phyloP scores from a whole-genome alignment of 1,284 basidiomycete genomes.

The Taiwanofungus camphoratus region DNA sequence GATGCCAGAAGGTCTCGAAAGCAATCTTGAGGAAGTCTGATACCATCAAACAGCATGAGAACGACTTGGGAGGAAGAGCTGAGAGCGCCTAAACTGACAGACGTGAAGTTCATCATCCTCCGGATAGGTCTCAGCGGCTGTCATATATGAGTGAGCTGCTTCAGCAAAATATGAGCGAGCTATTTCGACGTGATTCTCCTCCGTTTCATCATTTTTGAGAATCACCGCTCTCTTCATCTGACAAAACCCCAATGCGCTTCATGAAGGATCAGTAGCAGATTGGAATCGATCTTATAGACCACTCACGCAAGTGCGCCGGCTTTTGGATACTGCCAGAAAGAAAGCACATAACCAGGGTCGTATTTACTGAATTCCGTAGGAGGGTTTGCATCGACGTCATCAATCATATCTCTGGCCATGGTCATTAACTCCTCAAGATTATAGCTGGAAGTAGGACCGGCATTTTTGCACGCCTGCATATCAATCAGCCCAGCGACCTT shows the following conservation, averaged over 20 bases:
- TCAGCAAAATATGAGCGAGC: conserved; percentile 13
- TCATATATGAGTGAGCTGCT: conserved; percentile 15
- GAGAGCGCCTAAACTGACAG: no score
- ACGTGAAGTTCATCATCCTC: conserved; percentile 17
- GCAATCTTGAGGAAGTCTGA: conserved; percentile 18
- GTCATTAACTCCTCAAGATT: background rate
- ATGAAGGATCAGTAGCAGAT: background rate
- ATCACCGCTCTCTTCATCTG: background rate
- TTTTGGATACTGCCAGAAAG: conserved; percentile 9
- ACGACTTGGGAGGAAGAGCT: no score
- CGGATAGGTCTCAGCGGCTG: conserved; percentile 16
- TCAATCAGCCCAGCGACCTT: no score
- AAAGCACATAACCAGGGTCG: conserved; percentile 4
- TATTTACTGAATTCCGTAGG: background rate
- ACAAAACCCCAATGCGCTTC: conserved; percentile 2
- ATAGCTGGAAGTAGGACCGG: background rate
- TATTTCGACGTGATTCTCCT: conserved; percentile 4
- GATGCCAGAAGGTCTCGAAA: conserved; percentile 16
- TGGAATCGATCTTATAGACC: background rate
- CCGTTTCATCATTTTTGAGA: conserved; percentile 8
- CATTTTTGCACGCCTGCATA: conserved; percentile 1
- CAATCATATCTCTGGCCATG: background rate
- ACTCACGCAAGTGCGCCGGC: conserved; percentile 9
- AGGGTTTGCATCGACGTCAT: conserved; percentile 4
- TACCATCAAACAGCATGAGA: background rate